Evolutionary conservation across 441 rosid species (phyloP), one percentile per base, ranked within the genome.

Genomic region (Adansonia grandidieri): DNA sequence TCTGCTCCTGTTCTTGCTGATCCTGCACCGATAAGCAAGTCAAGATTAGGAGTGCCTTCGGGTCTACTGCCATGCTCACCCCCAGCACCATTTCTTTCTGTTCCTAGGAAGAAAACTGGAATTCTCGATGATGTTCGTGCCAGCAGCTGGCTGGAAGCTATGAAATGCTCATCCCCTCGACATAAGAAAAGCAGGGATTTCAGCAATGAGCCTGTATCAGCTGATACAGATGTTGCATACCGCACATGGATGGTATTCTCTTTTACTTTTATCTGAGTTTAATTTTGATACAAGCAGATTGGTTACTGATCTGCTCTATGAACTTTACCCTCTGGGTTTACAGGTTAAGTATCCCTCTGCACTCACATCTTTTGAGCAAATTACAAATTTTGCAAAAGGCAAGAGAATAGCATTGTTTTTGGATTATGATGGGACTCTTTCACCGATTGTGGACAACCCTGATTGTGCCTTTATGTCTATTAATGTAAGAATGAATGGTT

Each of bases 311-410:
- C 15, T 78, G 37, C 53, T 72, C 62, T n/a, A n/a, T 50, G 40
- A 40, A 37, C 14, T 24, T 78, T 61, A 28, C 22, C 54, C 47
- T 61, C 22, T 77, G 62, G 54, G 78, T 77, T 69, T 80, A 82
- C 93, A 95, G 99, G 87, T 83, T 62, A 90, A 93, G 80, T 91
- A 89, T 86, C 99, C 98, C 77, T 96, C 99, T 56, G 98, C 97
- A 5, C 89, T 96, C 17, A n/a, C 69, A 37, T 85, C 90, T 47
- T 96, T 24, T 24, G 28, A 24, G 28, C 28, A 24, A 24, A 24
- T 24, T 24, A 24, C 28, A 24, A 24, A 24, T 24, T 24, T 24
- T 24, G 28, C 28, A 24, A 24, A 24, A 24, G 28, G 28, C 28
- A 24, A 24, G 28, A 24, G 28, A 24, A 24, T 24, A 24, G 28